phyloP scores from a whole-genome alignment of 352 stramenopile genomes.

The Phytopythium vexans region DNA sequence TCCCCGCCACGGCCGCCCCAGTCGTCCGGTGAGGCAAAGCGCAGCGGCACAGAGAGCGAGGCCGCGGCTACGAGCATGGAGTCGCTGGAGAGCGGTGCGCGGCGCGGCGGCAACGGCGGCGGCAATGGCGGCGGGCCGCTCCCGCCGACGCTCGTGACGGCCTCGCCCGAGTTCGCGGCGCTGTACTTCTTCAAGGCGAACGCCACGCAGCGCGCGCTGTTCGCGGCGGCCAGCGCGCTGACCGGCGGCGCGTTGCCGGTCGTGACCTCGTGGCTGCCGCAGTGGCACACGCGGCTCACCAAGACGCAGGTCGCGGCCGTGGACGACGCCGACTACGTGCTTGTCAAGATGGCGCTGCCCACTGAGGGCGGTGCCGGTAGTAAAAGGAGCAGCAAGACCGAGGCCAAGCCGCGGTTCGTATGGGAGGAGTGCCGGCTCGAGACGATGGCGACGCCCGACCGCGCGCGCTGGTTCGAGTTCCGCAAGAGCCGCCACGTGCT shows the following conservation, averaged over 20 bases:
- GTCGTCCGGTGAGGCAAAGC: too few species aligned
- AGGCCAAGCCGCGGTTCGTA: slow-evolving; percentile 13
- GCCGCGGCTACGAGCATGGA: background rate
- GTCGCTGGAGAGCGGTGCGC: background rate
- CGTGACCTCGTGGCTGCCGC: slow-evolving; percentile 50
- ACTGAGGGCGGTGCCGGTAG: slow-evolving; percentile 12
- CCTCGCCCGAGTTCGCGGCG: slow-evolving; percentile 5
- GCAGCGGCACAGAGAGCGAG: background rate
- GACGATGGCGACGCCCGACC: slow-evolving; percentile 12
- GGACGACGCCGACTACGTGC: slow-evolving; percentile 49
- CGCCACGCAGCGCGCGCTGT: slow-evolving; percentile 33
- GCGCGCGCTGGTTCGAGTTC: slow-evolving; percentile 60
- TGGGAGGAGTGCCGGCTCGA: slow-evolving; percentile 51
- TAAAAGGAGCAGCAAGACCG: slow-evolving; percentile 17
- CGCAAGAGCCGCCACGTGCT: slow-evolving; percentile 66
- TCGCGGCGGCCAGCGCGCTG: slow-evolving; percentile 31
- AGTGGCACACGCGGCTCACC: slow-evolving; percentile 53
- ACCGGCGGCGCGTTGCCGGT: slow-evolving; percentile 40
- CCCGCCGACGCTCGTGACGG: slow-evolving; percentile 1
- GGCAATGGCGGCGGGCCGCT: background rate
- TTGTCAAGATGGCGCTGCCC: slow-evolving; percentile 31
- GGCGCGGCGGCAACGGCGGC: too few species aligned
- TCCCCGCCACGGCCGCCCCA: too few species aligned
- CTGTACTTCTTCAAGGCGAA: slow-evolving; percentile 14
- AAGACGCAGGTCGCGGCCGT: slow-evolving; percentile 31